Percentiles rank a stretch among this genome's conserved stretches.
Conservation (phyloP, 495 filamentous ascomycete genomes). For the Evansstolkia leycettana region DNA sequence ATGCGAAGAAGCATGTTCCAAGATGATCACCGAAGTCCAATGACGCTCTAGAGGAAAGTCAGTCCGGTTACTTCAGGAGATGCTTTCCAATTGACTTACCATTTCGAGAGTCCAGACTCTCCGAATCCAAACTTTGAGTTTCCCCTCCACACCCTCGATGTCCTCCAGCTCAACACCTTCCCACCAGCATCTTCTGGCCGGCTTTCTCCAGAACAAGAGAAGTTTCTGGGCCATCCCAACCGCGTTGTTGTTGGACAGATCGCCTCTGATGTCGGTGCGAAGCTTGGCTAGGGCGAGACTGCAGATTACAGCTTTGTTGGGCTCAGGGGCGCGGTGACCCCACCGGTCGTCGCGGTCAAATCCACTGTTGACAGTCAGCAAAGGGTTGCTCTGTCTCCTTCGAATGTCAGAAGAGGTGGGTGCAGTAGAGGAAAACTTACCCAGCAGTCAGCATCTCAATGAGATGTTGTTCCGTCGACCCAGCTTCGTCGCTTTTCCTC, state of each 20-base stretch:
- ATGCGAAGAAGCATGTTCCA: background rate
- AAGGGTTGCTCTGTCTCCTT: slow-evolving; percentile 2
- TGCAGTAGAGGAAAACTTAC: slow-evolving; percentile 40
- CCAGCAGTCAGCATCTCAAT: slow-evolving; percentile 99
- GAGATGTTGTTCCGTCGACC: slow-evolving; percentile 94
- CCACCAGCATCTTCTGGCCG: slow-evolving; percentile 96
- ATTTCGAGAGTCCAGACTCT: slow-evolving; percentile 99
- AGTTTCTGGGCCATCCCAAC: slow-evolving; percentile 99
- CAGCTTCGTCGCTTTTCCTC: slow-evolving; percentile 86
- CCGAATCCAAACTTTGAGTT: slow-evolving; percentile 94
- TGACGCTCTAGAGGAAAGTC: slow-evolving; percentile 53
- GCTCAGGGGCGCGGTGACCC: slow-evolving; percentile 92
- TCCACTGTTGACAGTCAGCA: slow-evolving; percentile 42
- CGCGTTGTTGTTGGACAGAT: slow-evolving; percentile 64
- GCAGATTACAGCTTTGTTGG: slow-evolving; percentile 97
- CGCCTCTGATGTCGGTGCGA: slow-evolving; percentile 78
- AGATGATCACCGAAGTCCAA: slow-evolving; percentile 59
- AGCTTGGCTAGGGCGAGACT: slow-evolving; percentile 86
- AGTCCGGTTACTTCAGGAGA: slow-evolving; percentile 6
- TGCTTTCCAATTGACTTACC: slow-evolving; percentile 33
- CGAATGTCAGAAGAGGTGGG: slow-evolving; percentile 2
- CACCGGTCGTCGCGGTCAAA: slow-evolving; percentile 92
- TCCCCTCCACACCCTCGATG: slow-evolving; percentile 85
- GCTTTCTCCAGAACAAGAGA: slow-evolving; percentile 95
- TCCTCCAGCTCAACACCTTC: slow-evolving; percentile 87